Base-by-base conservation (phyloP, 2,329 filamentous ascomycete species). In the Xylaria sp. region DNA sequence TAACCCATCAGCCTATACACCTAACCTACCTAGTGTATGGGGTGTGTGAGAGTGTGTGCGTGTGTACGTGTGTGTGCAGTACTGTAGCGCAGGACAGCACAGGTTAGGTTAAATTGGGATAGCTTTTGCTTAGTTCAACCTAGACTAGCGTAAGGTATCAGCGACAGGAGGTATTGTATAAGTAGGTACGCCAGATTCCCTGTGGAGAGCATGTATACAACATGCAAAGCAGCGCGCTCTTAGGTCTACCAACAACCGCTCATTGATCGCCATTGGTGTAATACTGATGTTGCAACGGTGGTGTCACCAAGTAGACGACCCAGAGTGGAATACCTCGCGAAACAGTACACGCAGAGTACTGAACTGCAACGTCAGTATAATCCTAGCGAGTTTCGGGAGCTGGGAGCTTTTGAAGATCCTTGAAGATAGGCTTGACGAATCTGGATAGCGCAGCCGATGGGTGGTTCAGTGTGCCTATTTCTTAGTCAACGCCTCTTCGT, bases 91-190 rank as follows among this genome's bases (percentile, higher is more conserved):
- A 27, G 35, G 5, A 54, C 17, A 49, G 31, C 27, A 37, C 27
- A 51, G 37, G 17, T 54, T 58, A 58, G 49, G 44, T 54, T 21
- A 31, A 25, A 54, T 54, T 40, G 27, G 54, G 49, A 29, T 54
- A 54, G 33, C 40, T 35, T 57, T 57, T 10, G 44, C 35, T 54
- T 41, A 7, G 29, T 49, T 29, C 9, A 44, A 23, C 38, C n/a
- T 51, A n/a, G n/a, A n/a, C n/a, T n/a, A n/a, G n/a, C n/a, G n/a
- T n/a, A n/a, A n/a, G n/a, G n/a, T n/a, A 38, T 8, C 43, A 19
- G 21, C 3, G 7, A 17, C 8, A 29, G 17, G 2, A 37, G 9
- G 31, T 52, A 19, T 13, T 48, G 9, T 48, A 48, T 27, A 15
- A 8, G n/a, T n/a, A 37, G 9, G 33, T 37, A 55, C 52, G 37